A percentile compares a stretch with the other conserved stretches of the same genome.
Conservation (phyloP, 2,329 filamentous ascomycete genomes). For the Acrocalymma vagum region DNA sequence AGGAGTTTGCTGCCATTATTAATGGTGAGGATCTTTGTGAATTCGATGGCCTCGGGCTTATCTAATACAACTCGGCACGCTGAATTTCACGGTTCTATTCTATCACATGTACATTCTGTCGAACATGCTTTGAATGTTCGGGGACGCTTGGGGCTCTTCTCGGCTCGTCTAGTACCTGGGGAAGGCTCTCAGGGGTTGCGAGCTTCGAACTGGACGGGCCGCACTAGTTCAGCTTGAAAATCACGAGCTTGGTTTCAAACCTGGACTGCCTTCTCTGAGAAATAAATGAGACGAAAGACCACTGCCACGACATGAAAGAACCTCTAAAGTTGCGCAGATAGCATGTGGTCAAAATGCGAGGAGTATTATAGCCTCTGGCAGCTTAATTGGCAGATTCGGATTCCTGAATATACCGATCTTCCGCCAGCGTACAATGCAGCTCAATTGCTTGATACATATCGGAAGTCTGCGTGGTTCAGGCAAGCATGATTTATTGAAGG, state of each 20-base stretch:
- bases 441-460: constrained; percentile 1
- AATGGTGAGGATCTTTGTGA: too few species aligned
- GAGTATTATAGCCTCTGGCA: constrained; percentile 4
- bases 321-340: constrained; percentile 4
- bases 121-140: too few species aligned
- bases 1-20: too few species aligned
- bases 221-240: constrained; percentile 1
- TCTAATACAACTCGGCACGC: too few species aligned
- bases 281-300: too few species aligned
- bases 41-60: too few species aligned
- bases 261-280: constrained; percentile 4
- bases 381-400: constrained; percentile 5
- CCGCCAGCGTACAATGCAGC: constrained; percentile 3
- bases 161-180: constrained; percentile 1
- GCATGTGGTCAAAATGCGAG: constrained; percentile 1
- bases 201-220: constrained; percentile 1
- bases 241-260: constrained; percentile 1
- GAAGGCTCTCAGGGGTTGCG: constrained; percentile 1
- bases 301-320: too few species aligned
- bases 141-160: constrained; percentile 3
- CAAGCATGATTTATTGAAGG: constrained; percentile 1
- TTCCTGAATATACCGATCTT: constrained; percentile 1
- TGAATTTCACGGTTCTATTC: too few species aligned
- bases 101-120: too few species aligned
- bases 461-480: constrained; percentile 3